These are phyloP conservation scores for Metschnikowia continentalis DNA, from an alignment of 805 yeast species.

Conservation along the genomic window DNA sequence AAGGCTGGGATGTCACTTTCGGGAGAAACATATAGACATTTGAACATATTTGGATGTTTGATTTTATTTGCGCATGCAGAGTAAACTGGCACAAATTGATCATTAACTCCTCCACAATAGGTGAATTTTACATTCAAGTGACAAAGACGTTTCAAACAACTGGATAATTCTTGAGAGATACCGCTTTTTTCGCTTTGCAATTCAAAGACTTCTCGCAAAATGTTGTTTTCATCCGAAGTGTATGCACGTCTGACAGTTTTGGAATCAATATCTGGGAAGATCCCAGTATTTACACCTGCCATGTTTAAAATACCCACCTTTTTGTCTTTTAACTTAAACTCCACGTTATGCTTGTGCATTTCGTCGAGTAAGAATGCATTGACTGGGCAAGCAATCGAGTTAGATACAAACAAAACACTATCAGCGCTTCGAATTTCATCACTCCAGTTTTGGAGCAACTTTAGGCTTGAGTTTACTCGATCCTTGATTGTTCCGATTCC, in stretches of 20 bases:
- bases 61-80: conserved; percentile 28
- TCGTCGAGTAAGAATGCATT: conserved; percentile 27
- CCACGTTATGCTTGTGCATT: conserved; percentile 12
- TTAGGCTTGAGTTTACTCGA: conserved; percentile 23
- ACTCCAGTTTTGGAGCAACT: conserved; percentile 33
- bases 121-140: conserved; percentile 32
- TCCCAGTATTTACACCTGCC: conserved; percentile 34
- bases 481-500: conserved; percentile 35
- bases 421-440: conserved; percentile 26
- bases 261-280: conserved; percentile 28
- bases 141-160: conserved; percentile 20
- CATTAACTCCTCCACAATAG: conserved; percentile 30
- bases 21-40: conserved; percentile 23
- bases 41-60: conserved; percentile 36
- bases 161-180: conserved; percentile 14
- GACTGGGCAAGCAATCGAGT: conserved; percentile 32
- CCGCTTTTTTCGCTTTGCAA: conserved; percentile 23
- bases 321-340: conserved; percentile 10
- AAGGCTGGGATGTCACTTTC: conserved; percentile 25
- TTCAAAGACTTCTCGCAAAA: conserved; percentile 34
- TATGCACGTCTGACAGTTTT: conserved; percentile 38
- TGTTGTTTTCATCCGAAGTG: conserved; percentile 32
- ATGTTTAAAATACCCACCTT: conserved; percentile 34
- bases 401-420: conserved; percentile 30
- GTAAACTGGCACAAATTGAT: conserved; percentile 35